Conservation (phyloP, 1,139 yeast species). For the Blastobotrys serpentis region DNA sequence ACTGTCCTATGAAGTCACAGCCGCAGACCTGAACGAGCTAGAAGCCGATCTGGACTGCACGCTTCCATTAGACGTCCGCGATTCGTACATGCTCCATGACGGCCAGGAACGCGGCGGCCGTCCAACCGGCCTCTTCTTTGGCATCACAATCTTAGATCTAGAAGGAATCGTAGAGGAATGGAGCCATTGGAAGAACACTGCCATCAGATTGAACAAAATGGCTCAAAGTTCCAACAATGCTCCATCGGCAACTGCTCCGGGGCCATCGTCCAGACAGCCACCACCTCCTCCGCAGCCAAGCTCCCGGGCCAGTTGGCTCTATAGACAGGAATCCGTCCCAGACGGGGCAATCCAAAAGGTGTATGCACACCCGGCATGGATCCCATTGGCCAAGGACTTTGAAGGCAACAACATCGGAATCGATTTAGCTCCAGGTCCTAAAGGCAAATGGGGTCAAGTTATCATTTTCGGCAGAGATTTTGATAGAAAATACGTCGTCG, state of each 20-base stretch:
- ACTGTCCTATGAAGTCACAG: constrained; percentile 66
- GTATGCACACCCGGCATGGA: constrained; percentile 88
- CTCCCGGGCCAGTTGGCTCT: constrained; percentile 31
- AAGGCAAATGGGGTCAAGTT: constrained; percentile 79
- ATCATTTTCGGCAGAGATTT: constrained; percentile 87
- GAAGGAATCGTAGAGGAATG: constrained; percentile 72
- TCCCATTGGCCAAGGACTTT: constrained; percentile 82
- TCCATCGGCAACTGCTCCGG: constrained; percentile 13
- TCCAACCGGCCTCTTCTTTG: constrained; percentile 73
- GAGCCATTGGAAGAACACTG: constrained; percentile 70
- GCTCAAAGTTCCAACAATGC: constrained; percentile 23
- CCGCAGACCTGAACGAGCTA: constrained; percentile 72
- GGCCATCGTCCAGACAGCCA: constrained; percentile 11
- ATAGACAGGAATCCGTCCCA: constrained; percentile 67
- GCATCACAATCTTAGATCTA: constrained; percentile 66
- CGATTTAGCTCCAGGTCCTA: constrained; percentile 80
- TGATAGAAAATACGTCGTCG: constrained; percentile 75
- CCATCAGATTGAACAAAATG: constrained; percentile 38
- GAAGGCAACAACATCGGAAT: constrained; percentile 89
- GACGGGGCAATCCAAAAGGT: constrained; percentile 65
- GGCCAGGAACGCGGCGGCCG: constrained; percentile 78
- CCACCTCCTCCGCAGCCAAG: constrained; percentile 15
- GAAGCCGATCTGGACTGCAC: constrained; percentile 67
- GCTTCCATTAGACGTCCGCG: constrained; percentile 73
- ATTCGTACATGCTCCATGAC: constrained; percentile 71